phyloP scores from a whole-genome alignment of 2,329 filamentous ascomycete species.

The Paecilomyces sp. region DNA sequence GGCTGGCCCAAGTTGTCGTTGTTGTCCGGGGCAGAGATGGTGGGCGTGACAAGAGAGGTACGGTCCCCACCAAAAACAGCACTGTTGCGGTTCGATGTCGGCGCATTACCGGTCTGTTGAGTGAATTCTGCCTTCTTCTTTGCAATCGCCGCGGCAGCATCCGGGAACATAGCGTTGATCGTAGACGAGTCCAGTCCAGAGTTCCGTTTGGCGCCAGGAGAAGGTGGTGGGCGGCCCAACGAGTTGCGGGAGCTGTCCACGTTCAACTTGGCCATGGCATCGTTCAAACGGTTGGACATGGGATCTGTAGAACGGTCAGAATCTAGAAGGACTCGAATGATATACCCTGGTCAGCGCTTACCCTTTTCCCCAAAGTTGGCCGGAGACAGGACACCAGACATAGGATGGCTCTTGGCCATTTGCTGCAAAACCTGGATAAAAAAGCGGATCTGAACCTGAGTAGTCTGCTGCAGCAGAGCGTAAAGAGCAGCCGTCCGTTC shows the following conservation, averaged over 20 bases:
- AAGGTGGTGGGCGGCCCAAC: constrained; percentile 69
- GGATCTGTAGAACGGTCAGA: constrained; percentile 56
- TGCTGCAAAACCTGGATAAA: constrained; percentile 98
- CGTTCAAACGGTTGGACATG: constrained; percentile 91
- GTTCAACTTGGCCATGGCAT: constrained; percentile 93
- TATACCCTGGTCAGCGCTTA: constrained; percentile 32
- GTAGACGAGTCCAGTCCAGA: constrained; percentile 89
- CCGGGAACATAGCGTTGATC: constrained; percentile 98
- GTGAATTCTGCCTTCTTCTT: constrained; percentile 98
- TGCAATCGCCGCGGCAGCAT: constrained; percentile 95
- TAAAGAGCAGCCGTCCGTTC: constrained; percentile 94
- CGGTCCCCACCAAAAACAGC: constrained; percentile 64
- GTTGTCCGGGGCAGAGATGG: constrained; percentile 63
- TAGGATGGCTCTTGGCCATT: constrained; percentile 96
- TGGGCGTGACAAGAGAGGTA: constrained; percentile 64
- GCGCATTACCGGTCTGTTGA: constrained; percentile 84
- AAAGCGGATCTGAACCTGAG: constrained; percentile 97
- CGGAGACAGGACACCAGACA: constrained; percentile 90
- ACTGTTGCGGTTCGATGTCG: constrained; percentile 90
- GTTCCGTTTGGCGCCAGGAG: constrained; percentile 76
- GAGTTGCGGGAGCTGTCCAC: constrained; percentile 84
- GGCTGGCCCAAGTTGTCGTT: constrained; percentile 57
- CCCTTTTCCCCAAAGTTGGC: constrained; percentile 92
- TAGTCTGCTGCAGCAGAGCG: constrained; percentile 93
- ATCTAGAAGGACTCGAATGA: constrained; percentile 7